Percentiles rank a stretch among this genome's conserved stretches.
Conservation (phyloP, 2,329 filamentous ascomycete genomes). For the Calonectria hongkongensis region DNA sequence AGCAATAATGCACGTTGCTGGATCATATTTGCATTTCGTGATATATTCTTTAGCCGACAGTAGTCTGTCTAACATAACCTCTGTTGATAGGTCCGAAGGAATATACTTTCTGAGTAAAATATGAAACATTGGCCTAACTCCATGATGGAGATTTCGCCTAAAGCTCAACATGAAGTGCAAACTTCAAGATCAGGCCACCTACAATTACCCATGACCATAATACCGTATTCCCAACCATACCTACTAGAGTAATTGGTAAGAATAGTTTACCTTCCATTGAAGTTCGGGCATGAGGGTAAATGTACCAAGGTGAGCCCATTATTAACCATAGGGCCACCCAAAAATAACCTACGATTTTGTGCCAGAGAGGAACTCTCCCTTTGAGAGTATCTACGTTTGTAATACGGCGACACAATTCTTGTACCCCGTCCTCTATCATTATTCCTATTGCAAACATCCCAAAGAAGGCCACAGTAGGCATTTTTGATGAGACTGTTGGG, state of each 20-base stretch:
- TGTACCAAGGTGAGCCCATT: neutral
- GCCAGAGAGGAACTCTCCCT: neutral
- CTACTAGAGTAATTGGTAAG: neutral
- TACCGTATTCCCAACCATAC: neutral
- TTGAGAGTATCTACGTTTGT: neutral
- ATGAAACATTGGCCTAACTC: no score
- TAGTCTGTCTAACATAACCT: no score
- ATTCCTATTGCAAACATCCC: neutral
- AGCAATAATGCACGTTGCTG: no score
- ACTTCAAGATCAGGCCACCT: neutral
- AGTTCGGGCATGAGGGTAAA: conserved; percentile 13
- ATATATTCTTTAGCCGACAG: no score
- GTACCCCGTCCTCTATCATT: neutral
- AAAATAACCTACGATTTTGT: neutral
- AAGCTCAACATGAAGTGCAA: neutral
- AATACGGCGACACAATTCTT: neutral
- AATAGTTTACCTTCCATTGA: conserved; percentile 3
- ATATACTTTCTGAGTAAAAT: no score
- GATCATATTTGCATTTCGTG: no score
- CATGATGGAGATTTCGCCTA: neutral
- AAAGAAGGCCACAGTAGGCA: neutral
- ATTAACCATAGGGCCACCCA: neutral
- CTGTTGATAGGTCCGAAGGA: no score
- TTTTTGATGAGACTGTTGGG: neutral
- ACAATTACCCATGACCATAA: neutral